Evolutionary conservation across 257 asterid species (phyloP), one percentile per base, ranked within the genome.

Genomic region (Salvia miltiorrhiza): DNA sequence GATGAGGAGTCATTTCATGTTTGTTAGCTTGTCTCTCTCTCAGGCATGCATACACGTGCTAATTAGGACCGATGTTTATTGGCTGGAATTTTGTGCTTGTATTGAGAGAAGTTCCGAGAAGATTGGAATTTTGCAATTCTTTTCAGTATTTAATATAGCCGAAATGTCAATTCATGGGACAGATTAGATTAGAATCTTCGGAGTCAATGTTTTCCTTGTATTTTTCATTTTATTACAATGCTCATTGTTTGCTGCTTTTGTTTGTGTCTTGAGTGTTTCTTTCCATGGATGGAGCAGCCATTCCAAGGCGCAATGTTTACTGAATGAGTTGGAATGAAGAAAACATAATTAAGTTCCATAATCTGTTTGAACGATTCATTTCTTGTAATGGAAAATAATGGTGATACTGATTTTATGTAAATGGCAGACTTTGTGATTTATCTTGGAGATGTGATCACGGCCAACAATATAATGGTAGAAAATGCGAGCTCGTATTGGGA

Each of bases 361-460:
- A 20, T 20, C 5, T 19, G 53, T 17, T 30, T 1, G 63, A 30
- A 56, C n/a, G 23, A 26, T 55, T 26, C 7, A 14, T 14, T 32
- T 57, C 64, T 57, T 57, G 64, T 7, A 16, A 49, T 1, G 9
- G 2, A 7, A 1, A 7, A 6, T 6, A 3, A 30, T 40, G 11
- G 23, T 70, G 58, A 55, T 37, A n/a, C 7, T 13, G 13, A 13
- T 30, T 35, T 56, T 30, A 4, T 52, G 59, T n/a, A 26, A 8
- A 55, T 58, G 63, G 58, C 91, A 93, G 98, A 88, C 28, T 86
- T 93, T 55, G 97, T 93, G 30, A 69, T 90, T 65, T 93, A 90
- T 73, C 96, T 90, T 26, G 99, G 99, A 47, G 97, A 93, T 72
- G 81, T 93, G 53, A 56, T 90, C 70, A 93, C 97, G 6, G 96